phyloP scores from a whole-genome alignment of 345 rosid species.

The Lagerstroemia speciosa region DNA sequence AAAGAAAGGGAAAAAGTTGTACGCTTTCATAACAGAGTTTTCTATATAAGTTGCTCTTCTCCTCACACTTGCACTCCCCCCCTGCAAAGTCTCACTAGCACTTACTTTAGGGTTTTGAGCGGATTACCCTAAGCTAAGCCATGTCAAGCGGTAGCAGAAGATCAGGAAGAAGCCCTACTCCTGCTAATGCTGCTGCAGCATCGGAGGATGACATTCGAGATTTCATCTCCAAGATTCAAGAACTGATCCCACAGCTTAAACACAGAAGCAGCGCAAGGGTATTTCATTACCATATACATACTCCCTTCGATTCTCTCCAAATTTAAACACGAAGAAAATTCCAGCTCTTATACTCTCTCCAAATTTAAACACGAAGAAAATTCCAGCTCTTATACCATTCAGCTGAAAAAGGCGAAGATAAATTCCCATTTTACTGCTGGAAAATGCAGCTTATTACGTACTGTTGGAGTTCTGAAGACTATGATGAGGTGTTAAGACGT shows the following conservation, averaged over 20 bases:
- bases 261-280: conserved; percentile 18
- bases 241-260: conserved; percentile 19
- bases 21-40: too few species aligned
- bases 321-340: too few species aligned
- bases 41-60: conserved; percentile 19
- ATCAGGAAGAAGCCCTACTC: conserved; percentile 4
- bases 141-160: conserved; percentile 18
- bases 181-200: conserved; percentile 5
- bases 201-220: conserved; percentile 15
- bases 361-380: too few species aligned
- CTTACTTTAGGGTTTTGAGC: not conserved
- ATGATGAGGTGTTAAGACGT: not conserved
- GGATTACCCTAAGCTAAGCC: not conserved
- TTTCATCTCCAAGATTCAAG: conserved; percentile 20
- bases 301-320: not conserved
- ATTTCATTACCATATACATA: not conserved
- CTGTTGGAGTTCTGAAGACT: not conserved
- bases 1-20: too few species aligned
- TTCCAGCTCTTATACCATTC: not conserved
- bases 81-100: not conserved
- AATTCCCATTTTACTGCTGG: too few species aligned
- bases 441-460: not conserved
- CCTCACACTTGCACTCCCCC: conserved; percentile 16
- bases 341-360: not conserved
- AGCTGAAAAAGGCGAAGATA: not conserved